Evolutionary conservation across 2,329 filamentous ascomycete genomes (phyloP).

Genomic region (Penicillium polonicum): DNA sequence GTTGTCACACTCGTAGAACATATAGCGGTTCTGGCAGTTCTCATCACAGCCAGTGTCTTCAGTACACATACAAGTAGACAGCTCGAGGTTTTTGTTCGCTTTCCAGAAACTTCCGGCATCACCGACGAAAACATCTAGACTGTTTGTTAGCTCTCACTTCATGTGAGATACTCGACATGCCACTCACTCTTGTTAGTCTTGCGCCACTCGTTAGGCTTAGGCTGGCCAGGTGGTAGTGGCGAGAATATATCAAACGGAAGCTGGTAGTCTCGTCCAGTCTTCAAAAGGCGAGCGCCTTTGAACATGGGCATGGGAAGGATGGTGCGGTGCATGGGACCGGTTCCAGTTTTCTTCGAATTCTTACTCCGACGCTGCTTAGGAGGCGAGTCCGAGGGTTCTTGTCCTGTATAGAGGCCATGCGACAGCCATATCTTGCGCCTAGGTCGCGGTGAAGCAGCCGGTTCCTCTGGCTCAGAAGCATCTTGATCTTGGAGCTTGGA

Average conservation of each 20-base stretch:
- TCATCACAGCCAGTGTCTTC: conserved; percentile 80
- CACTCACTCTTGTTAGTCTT: conserved; percentile 84
- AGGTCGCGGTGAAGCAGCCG: conserved; percentile 24
- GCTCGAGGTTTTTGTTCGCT: conserved; percentile 70
- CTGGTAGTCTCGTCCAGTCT: conserved; percentile 77
- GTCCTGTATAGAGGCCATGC: conserved; percentile 85
- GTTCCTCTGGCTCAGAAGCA: conserved; percentile 21
- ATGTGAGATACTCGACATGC: neutral
- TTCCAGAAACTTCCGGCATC: conserved; percentile 79
- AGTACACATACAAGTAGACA: conserved; percentile 75
- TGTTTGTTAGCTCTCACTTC: conserved; percentile 32
- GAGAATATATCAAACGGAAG: conserved; percentile 88
- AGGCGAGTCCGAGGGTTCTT: conserved; percentile 55
- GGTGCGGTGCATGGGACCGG: conserved; percentile 35
- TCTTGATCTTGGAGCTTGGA: conserved; percentile 25
- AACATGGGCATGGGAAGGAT: conserved; percentile 76
- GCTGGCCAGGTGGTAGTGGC: conserved; percentile 78
- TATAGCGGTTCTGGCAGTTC: conserved; percentile 88
- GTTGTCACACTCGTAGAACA: conserved; percentile 95
- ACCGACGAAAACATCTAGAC: conserved; percentile 80
- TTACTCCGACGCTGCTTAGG: conserved; percentile 51
- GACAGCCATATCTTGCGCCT: conserved; percentile 72
- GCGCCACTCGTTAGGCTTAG: conserved; percentile 89
- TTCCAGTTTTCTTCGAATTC: conserved; percentile 34
- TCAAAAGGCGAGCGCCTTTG: conserved; percentile 67